Percentiles rank a stretch among this genome's conserved stretches.
phyloP scores from a whole-genome alignment of 2,329 filamentous ascomycete species.

The Aspergillus piperis region DNA sequence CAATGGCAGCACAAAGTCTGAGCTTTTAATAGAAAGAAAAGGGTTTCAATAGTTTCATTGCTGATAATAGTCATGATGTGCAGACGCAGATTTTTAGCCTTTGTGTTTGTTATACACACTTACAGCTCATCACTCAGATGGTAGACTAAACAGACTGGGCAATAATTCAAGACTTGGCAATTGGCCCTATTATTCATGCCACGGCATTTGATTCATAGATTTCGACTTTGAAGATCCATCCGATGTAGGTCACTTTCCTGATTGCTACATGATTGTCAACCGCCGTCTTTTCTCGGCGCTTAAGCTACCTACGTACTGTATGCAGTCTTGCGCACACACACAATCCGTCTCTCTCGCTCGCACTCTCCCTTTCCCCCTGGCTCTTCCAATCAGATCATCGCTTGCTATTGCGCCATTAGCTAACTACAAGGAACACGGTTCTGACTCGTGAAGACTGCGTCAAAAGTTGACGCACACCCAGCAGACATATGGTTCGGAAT shows the following conservation, averaged over 20 bases:
- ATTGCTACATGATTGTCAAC: neutral
- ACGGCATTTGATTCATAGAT: neutral
- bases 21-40: conserved; percentile 8
- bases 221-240: neutral
- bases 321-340: neutral
- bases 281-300: neutral
- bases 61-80: neutral
- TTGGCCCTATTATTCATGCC: neutral
- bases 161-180: neutral
- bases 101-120: too few species aligned
- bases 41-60: conserved; percentile 9
- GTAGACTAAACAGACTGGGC: neutral
- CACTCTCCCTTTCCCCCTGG: neutral
- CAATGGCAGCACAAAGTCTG: neutral
- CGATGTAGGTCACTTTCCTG: neutral
- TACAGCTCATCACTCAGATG: neutral
- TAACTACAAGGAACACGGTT: neutral
- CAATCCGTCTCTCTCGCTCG: too few species aligned
- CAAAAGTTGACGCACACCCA: neutral
- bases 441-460: neutral
- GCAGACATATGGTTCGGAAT: neutral
- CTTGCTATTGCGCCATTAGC: neutral
- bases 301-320: neutral
- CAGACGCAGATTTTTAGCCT: too few species aligned
- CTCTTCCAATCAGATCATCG: neutral